Evolutionary conservation across 306 rosid genomes (phyloP).

Genomic region (Cyamopsis tetragonoloba): DNA sequence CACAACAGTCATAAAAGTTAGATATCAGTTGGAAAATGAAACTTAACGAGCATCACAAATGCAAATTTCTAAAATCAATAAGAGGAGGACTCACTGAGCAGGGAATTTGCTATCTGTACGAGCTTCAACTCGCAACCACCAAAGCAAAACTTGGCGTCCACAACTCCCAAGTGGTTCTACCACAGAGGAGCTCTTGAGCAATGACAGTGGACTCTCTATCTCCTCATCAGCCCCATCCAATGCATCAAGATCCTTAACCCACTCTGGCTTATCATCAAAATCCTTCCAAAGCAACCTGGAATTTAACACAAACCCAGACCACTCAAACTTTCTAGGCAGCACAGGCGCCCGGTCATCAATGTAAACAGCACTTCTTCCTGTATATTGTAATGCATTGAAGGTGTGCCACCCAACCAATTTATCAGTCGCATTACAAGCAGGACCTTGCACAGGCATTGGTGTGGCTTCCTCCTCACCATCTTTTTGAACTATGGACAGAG

Average conservation of each 20-base stretch:
- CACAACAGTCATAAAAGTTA: neutral
- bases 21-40: neutral
- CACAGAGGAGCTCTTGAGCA: constrained; percentile 70
- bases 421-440: constrained; percentile 87
- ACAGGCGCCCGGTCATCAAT: constrained; percentile 84
- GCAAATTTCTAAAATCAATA: constrained; percentile 1
- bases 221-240: constrained; percentile 50
- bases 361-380: constrained; percentile 62
- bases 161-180: constrained; percentile 95
- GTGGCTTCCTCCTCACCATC: constrained; percentile 48
- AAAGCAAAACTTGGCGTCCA: constrained; percentile 86
- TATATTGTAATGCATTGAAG: constrained; percentile 64
- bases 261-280: constrained; percentile 71
- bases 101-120: constrained; percentile 98
- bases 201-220: constrained; percentile 72
- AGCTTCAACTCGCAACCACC: constrained; percentile 99
- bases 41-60: neutral
- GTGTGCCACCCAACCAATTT: constrained; percentile 95
- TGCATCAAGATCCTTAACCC: constrained; percentile 74
- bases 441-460: constrained; percentile 83
- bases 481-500: constrained; percentile 25
- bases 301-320: constrained; percentile 96
- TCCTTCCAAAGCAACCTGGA: constrained; percentile 84
- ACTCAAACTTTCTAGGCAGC: constrained; percentile 81
- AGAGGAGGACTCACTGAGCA: constrained; percentile 55